These are phyloP conservation scores for Hygrophila difformis DNA, from an alignment of 257 asterid species.

Conservation along the genomic window DNA sequence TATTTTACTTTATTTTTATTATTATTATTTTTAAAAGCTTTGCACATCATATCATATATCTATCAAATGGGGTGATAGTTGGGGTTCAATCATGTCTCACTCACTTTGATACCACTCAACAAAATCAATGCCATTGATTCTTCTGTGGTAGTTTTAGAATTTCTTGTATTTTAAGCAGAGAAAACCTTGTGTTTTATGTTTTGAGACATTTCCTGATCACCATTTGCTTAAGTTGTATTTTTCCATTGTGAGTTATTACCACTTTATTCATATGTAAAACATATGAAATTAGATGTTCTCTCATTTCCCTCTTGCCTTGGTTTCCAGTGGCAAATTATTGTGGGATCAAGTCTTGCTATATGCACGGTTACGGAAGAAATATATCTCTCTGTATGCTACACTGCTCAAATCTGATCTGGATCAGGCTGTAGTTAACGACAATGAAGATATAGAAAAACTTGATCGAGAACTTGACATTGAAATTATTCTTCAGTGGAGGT, in stretches of 20 bases:
- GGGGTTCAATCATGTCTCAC: too few relatives aligned
- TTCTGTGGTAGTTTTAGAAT: too few relatives aligned
- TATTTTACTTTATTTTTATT: too few relatives aligned
- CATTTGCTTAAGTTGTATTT: not conserved
- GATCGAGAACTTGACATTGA: constrained; percentile 86
- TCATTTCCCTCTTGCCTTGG: constrained; percentile 11
- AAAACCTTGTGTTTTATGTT: constrained; percentile 1
- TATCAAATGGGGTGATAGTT: too few relatives aligned
- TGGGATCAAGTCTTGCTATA: constrained; percentile 92
- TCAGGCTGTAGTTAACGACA: constrained; percentile 59
- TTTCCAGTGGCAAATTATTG: constrained; percentile 72
- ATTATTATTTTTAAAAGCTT: too few relatives aligned
- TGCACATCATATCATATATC: too few relatives aligned
- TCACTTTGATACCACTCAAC: too few relatives aligned
- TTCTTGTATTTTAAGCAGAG: constrained; percentile 6
- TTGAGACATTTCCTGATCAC: not conserved
- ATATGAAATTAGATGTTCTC: not conserved
- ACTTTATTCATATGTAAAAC: not conserved
- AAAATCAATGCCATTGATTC: too few relatives aligned
- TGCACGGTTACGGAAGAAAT: constrained; percentile 71
- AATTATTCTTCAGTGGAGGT: constrained; percentile 96
- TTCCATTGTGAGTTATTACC: not conserved
- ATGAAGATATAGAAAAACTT: constrained; percentile 71
- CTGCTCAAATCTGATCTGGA: constrained; percentile 74
- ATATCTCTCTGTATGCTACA: constrained; percentile 75